phyloP scores from a whole-genome alignment of 1,139 yeast species.

The Sugiyamaella xylanicola region DNA sequence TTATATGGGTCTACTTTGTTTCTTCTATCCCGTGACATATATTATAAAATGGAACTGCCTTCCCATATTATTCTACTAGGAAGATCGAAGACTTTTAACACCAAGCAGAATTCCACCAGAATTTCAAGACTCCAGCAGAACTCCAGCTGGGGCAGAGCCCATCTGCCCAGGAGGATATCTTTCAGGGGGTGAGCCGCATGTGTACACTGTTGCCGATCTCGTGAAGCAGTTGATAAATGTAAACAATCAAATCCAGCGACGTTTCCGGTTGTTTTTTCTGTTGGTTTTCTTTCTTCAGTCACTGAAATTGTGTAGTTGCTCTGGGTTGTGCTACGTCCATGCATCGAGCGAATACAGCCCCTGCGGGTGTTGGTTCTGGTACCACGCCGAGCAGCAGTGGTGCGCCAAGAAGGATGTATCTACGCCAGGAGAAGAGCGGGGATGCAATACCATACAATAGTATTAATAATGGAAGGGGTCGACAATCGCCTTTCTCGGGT shows the following conservation, averaged over 20 bases:
- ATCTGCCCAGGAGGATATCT: too few species aligned
- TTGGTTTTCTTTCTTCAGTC: not conserved
- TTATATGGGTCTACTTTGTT: too few species aligned
- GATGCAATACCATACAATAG: not conserved
- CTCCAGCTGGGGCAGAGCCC: not conserved
- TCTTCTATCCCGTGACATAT: too few species aligned
- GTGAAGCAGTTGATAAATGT: not conserved
- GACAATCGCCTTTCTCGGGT: not conserved
- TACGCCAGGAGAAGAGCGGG: conserved; percentile 3
- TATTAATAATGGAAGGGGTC: too few species aligned
- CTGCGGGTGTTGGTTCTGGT: not conserved
- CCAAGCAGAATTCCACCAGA: too few species aligned
- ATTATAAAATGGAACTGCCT: too few species aligned
- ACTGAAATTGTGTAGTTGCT: not conserved
- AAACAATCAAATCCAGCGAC: not conserved
- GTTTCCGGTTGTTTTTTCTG: not conserved
- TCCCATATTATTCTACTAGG: too few species aligned
- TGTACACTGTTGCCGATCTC: not conserved
- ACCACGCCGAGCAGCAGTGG: not conserved
- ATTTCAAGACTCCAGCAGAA: not conserved
- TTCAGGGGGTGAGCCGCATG: conserved; percentile 14
- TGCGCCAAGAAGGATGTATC: not conserved
- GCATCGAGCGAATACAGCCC: conserved; percentile 2
- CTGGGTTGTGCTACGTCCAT: not conserved
- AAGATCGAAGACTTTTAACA: too few species aligned